A percentile compares a stretch with the other conserved stretches of the same genome.
These are phyloP conservation scores for Spinacia oleracea DNA, from an alignment of 179 eudicot genomes.

Conservation along the genomic window DNA sequence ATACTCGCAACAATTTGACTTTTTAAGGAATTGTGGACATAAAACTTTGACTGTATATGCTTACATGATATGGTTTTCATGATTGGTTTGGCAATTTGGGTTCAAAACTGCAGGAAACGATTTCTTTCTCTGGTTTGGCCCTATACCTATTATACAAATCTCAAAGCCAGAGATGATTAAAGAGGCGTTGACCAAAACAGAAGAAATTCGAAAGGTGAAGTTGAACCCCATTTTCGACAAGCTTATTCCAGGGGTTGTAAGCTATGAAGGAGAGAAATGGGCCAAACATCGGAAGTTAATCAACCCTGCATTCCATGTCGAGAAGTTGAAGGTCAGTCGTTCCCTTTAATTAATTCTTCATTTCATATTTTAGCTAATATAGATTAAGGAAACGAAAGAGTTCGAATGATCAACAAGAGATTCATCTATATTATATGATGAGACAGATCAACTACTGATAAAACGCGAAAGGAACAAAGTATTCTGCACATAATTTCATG, in stretches of 20 bases:
- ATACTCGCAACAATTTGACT: no score
- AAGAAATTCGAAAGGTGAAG: constrained; percentile 21
- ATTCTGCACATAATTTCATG: no score
- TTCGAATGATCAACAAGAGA: no score
- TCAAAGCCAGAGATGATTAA: constrained; percentile 26
- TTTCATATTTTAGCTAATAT: background rate
- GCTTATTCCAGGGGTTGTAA: constrained; percentile 27
- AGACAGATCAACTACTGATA: no score
- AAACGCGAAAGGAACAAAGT: no score
- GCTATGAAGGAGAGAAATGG: constrained; percentile 36
- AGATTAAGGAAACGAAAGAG: background rate
- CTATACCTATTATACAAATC: constrained; percentile 23
- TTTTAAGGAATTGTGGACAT: no score
- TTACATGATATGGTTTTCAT: no score
- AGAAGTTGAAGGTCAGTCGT: constrained; percentile 32
- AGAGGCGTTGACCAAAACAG: constrained; percentile 30
- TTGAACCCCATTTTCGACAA: constrained; percentile 18
- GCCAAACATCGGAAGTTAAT: constrained; percentile 35
- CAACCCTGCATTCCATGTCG: constrained; percentile 35
- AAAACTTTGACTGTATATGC: no score
- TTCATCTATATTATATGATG: no score
- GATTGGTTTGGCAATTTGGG: no score
- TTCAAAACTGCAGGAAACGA: constrained; percentile 37
- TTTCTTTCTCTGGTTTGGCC: constrained; percentile 31
- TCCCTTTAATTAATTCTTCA: background rate